Evolutionary conservation across 306 rosid species (phyloP).

Genomic region (Geum urbanum): DNA sequence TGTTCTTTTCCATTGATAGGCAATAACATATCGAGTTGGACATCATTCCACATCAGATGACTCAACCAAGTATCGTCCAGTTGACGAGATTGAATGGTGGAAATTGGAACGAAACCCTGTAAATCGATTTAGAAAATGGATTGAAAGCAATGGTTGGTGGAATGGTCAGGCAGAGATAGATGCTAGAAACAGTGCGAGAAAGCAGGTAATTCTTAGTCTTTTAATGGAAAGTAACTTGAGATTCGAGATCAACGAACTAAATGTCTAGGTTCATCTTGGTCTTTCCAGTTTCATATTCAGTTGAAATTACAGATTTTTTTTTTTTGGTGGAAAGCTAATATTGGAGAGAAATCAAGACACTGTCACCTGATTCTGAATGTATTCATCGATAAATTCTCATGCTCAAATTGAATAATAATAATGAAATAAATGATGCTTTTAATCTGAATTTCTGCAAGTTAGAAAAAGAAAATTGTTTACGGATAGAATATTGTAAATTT

Average conservation of each 20-base stretch:
- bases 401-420: neutral
- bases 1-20: slow-evolving; percentile 41
- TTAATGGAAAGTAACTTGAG: slow-evolving; percentile 1
- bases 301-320: neutral
- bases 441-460: neutral
- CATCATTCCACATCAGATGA: slow-evolving; percentile 98
- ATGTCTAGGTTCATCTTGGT: neutral
- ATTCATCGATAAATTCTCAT: neutral
- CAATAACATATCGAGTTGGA: slow-evolving; percentile 87
- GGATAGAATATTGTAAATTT: neutral
- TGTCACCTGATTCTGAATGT: neutral
- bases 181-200: slow-evolving; percentile 52
- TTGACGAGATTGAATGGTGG: slow-evolving; percentile 80
- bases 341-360: neutral
- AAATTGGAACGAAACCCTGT: slow-evolving; percentile 65
- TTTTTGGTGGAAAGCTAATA: neutral
- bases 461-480: neutral
- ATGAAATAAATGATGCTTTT: neutral
- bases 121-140: slow-evolving; percentile 82
- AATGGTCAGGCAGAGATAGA: slow-evolving; percentile 51
- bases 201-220: slow-evolving; percentile 44
- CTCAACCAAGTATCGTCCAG: slow-evolving; percentile 83
- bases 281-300: neutral
- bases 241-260: slow-evolving; percentile 1
- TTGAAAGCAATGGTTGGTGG: slow-evolving; percentile 89